phyloP scores from a whole-genome alignment of 345 rosid genomes.

The Eucalyptus pumila region DNA sequence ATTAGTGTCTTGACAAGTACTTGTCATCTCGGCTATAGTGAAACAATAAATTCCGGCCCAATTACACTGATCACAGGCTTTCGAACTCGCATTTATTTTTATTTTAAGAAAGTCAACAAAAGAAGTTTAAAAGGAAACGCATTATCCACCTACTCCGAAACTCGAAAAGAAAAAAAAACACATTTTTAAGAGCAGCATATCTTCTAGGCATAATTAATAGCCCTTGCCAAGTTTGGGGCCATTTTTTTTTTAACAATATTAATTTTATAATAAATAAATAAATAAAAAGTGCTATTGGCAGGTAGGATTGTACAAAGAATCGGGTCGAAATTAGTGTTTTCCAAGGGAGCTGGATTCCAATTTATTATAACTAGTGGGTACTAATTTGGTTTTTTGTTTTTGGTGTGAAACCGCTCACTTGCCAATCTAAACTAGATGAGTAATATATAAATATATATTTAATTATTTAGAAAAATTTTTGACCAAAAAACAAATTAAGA shows the following conservation, averaged over 20 bases:
- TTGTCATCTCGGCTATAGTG: background rate
- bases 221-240: no score
- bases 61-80: background rate
- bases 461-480: accelerated
- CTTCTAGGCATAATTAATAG: no score
- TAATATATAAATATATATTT: no score
- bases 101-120: background rate
- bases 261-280: background rate
- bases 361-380: no score
- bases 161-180: background rate
- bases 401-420: accelerated
- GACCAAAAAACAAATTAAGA: no score
- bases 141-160: background rate
- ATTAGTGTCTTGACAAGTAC: background rate
- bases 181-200: background rate
- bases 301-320: accelerated
- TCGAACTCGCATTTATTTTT: background rate
- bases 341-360: accelerated
- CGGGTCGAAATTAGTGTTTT: accelerated
- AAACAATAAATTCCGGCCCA: background rate
- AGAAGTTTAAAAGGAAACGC: background rate
- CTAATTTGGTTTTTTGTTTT: accelerated
- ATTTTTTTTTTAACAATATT: background rate
- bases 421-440: accelerated
- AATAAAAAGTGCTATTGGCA: accelerated